These are phyloP conservation scores for Backusella psychrophila DNA, from an alignment of 192 early-diverging fungal species.

Conservation along the genomic window DNA sequence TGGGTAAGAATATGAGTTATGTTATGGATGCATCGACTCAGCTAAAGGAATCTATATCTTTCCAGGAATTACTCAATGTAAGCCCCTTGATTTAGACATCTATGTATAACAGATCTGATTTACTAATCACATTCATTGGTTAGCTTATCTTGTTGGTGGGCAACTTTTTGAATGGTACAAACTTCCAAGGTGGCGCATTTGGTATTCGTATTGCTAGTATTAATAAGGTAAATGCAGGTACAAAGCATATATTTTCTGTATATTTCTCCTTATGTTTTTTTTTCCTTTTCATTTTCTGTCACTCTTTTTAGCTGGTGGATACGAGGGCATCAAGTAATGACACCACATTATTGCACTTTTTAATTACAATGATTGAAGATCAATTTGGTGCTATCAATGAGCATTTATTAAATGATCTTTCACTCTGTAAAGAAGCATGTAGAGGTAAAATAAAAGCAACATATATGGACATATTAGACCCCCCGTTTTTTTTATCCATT, in stretches of 20 bases:
- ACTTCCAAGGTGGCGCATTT: slow-evolving; percentile 79
- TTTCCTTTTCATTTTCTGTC: not conserved
- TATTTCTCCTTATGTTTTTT: not conserved
- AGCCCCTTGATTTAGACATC: not conserved
- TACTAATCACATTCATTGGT: too few relatives aligned
- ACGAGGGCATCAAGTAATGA: slow-evolving; percentile 68
- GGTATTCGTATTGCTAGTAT: slow-evolving; percentile 82
- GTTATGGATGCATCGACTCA: slow-evolving; percentile 64
- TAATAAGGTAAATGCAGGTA: slow-evolving; percentile 53
- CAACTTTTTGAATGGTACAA: slow-evolving; percentile 80
- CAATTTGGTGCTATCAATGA: slow-evolving; percentile 56
- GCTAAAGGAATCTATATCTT: slow-evolving; percentile 62
- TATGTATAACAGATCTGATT: not conserved
- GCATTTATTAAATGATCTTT: slow-evolving; percentile 64
- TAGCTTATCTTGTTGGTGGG: slow-evolving; percentile 71
- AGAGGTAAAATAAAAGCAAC: slow-evolving; percentile 43
- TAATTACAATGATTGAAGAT: slow-evolving; percentile 65
- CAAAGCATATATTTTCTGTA: not conserved
- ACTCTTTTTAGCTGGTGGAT: slow-evolving; percentile 58
- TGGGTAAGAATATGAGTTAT: slow-evolving; percentile 56
- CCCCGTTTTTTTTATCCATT: not conserved
- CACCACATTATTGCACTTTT: slow-evolving; percentile 74
- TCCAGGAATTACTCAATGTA: slow-evolving; percentile 69
- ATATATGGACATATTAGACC: not conserved
- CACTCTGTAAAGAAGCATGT: slow-evolving; percentile 66